Evolutionary conservation across 1,139 yeast genomes (phyloP), one percentile per base, ranked within the genome.

Genomic region (Pichia sp.): DNA sequence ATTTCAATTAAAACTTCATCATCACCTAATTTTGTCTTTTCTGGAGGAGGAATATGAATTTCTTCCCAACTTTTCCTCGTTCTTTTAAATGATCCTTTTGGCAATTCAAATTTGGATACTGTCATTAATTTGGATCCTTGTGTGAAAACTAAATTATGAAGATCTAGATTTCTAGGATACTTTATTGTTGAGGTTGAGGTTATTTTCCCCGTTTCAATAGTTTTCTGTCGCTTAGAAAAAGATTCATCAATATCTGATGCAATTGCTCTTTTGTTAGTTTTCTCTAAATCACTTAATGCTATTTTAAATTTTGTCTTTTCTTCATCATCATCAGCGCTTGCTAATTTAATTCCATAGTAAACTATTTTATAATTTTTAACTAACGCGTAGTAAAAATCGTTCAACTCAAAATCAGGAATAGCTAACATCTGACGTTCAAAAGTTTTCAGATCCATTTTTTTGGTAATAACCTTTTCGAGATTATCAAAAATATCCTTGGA

Each of bases 1-100:
- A 86, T 77, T 1, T 77, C 65, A 3, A 87, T 78, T 11, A 85
- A 61, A 7, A 68, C 61, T 38, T 75, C 79, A 30, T 68, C 66
- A n/a, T 66, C 66, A 5, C 60, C 65, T 20, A 56, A 37, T 19
- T 62, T 55, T 1, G 75, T 71, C 15, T 37, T 44, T 24, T 60
- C 54, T 0, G 94, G 91, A 0, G 93, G 80, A 0, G 98, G 98
- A 3, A 93, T 77, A 47, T 81, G 87, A 36, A 88, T 84, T 52
- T 86, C 91, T 59, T 91, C 97, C 60, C 91, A 91, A 5, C 75
- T 65, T 47, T 76, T 78, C 49, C 80, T 80, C 13, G 77, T 74
- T 48, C 83, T 78, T 57, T 84, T 89, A 56, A 76, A 84, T 0
- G 97, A 82, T 1, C 95, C 95, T 45, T 74, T 74, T 0, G 98